Conservation (phyloP, 257 asterid genomes). For the Solanum piurae region DNA sequence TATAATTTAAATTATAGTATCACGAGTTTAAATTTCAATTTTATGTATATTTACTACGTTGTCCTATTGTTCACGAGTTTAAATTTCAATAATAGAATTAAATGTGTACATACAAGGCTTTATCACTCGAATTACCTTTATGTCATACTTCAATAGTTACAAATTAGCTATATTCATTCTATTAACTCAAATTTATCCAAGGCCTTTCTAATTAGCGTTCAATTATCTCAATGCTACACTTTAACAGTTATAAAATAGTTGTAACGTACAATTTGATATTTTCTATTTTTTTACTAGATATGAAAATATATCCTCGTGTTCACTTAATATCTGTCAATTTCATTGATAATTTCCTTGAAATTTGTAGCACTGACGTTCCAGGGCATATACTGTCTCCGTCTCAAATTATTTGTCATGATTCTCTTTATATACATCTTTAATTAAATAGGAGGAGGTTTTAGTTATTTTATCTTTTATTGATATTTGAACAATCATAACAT, state of each 20-base stretch:
- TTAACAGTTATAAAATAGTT: not conserved
- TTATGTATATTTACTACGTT: not conserved
- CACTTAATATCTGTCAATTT: not conserved
- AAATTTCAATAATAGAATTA: too few species aligned
- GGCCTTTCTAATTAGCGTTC: not conserved
- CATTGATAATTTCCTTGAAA: not conserved
- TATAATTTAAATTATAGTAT: not conserved
- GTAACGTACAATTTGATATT: not conserved
- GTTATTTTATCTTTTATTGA: not conserved
- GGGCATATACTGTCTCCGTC: not conserved
- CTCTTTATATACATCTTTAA: not conserved
- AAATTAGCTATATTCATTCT: not conserved
- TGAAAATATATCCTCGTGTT: not conserved
- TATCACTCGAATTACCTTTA: not conserved
- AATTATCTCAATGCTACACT: not conserved
- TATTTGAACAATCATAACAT: not conserved
- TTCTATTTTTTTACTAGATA: not conserved
- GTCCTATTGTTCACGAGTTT: too few species aligned
- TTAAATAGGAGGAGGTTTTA: not conserved
- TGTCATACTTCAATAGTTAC: not conserved
- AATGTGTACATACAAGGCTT: too few species aligned
- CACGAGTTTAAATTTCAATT: not conserved
- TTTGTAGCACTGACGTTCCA: not conserved
- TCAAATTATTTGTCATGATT: not conserved
- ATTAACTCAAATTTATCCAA: not conserved